Evolutionary conservation across 306 rosid species (phyloP).

Genomic region (Rosa multiflora): DNA sequence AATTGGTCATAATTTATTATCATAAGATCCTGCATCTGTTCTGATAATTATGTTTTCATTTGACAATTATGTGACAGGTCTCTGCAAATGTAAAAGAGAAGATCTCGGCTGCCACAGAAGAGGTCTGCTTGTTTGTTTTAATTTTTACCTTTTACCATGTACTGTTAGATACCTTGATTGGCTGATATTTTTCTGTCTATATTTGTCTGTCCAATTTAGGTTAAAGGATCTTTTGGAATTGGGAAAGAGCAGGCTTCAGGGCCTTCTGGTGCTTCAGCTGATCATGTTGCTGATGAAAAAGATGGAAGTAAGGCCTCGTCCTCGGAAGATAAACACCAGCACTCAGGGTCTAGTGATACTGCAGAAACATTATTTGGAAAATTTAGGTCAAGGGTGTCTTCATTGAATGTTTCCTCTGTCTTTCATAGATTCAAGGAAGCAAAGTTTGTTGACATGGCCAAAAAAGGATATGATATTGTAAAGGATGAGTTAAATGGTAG

Average conservation of each 20-base stretch:
- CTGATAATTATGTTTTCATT: neutral
- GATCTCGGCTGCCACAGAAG: slow-evolving; percentile 79
- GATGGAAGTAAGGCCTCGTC: slow-evolving; percentile 40
- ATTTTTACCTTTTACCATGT: slow-evolving; percentile 12
- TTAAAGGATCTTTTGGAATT: slow-evolving; percentile 69
- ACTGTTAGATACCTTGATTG: neutral
- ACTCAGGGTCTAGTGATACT: slow-evolving; percentile 41
- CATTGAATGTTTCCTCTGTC: slow-evolving; percentile 59
- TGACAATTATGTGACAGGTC: slow-evolving; percentile 45
- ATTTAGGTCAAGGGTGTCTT: slow-evolving; percentile 64
- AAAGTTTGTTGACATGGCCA: slow-evolving; percentile 63
- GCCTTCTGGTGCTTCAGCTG: slow-evolving; percentile 48
- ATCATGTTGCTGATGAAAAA: slow-evolving; percentile 44
- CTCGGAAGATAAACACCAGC: slow-evolving; percentile 46
- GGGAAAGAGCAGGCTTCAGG: slow-evolving; percentile 64
- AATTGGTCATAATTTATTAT: neutral
- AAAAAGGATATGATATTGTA: slow-evolving; percentile 75
- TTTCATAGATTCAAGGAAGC: slow-evolving; percentile 65
- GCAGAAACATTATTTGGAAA: slow-evolving; percentile 67
- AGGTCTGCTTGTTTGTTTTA: slow-evolving; percentile 48
- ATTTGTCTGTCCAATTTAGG: slow-evolving; percentile 42
- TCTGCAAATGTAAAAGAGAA: slow-evolving; percentile 81
- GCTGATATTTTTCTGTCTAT: slow-evolving; percentile 10
- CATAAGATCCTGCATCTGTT: neutral
- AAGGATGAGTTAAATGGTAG: slow-evolving; percentile 74